Conservation (phyloP, 2,329 filamentous ascomycete genomes). For the Aureobasidium melanogenum region DNA sequence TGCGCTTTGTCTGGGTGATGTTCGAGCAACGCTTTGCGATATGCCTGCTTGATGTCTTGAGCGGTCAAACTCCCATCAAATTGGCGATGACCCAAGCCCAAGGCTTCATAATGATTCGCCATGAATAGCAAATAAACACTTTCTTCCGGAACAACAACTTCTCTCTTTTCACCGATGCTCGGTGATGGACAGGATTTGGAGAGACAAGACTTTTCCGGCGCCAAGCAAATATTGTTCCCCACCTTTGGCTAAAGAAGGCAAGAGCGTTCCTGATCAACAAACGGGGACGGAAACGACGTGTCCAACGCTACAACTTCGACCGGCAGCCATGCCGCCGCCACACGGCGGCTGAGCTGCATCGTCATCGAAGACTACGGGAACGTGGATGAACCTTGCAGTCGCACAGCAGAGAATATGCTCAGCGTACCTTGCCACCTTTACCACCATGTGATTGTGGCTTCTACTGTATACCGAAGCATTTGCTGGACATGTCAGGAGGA, state of each 20-base stretch:
- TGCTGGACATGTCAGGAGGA: slow-evolving; percentile 1
- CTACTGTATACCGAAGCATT: background rate
- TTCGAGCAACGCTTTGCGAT: slow-evolving; percentile 46
- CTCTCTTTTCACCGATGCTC: background rate
- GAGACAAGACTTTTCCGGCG: slow-evolving; percentile 1
- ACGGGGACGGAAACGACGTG: background rate
- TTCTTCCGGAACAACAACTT: background rate
- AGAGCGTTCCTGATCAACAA: slow-evolving; percentile 4
- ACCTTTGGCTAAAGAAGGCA: slow-evolving; percentile 1
- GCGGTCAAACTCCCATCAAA: slow-evolving; percentile 16
- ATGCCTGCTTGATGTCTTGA: slow-evolving; percentile 43
- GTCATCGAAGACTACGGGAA: slow-evolving; percentile 6
- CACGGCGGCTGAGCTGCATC: slow-evolving; percentile 4
- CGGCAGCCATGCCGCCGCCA: slow-evolving; percentile 4
- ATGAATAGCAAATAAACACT: slow-evolving; percentile 2
- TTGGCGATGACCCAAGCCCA: slow-evolving; percentile 19
- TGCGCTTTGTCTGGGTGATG: slow-evolving; percentile 51
- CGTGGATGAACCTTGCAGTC: slow-evolving; percentile 7
- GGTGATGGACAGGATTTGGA: background rate
- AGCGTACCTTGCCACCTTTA: background rate
- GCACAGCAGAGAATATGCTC: background rate
- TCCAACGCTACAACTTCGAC: slow-evolving; percentile 6
- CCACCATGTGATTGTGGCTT: background rate
- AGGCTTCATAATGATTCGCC: slow-evolving; percentile 22
- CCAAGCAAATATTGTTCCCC: slow-evolving; percentile 8